phyloP scores from a whole-genome alignment of 108 stramenopile genomes.

The Seminavis robusta region DNA sequence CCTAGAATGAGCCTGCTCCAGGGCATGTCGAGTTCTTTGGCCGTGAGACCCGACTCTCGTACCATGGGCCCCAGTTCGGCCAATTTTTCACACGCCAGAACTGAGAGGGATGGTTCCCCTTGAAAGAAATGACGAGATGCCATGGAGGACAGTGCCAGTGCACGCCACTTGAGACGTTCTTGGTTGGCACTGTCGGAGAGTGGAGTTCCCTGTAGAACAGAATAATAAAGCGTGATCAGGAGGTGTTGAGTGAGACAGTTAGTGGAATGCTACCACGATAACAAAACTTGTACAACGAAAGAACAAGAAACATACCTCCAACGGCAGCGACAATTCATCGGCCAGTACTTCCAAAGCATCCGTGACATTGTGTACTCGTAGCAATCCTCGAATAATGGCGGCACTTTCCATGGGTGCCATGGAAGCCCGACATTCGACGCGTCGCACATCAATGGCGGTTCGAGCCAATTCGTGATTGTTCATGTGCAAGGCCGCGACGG shows the following conservation, averaged over 20 bases:
- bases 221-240: neutral
- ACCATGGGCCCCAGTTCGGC: slow-evolving; percentile 58
- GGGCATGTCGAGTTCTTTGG: slow-evolving; percentile 51
- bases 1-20: slow-evolving; percentile 77
- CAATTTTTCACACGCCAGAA: slow-evolving; percentile 55
- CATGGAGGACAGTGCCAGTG: slow-evolving; percentile 66
- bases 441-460: slow-evolving; percentile 60
- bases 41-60: slow-evolving; percentile 39
- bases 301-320: slow-evolving; percentile 32
- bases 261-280: neutral
- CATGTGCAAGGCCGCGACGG: slow-evolving; percentile 76
- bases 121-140: slow-evolving; percentile 81
- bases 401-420: slow-evolving; percentile 78
- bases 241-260: neutral
- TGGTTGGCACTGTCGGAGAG: slow-evolving; percentile 20
- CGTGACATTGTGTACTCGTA: slow-evolving; percentile 57
- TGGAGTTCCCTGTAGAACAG: slow-evolving; percentile 16
- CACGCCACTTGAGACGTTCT: slow-evolving; percentile 57
- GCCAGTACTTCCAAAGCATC: slow-evolving; percentile 71
- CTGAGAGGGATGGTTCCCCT: slow-evolving; percentile 50
- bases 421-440: slow-evolving; percentile 40
- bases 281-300: neutral
- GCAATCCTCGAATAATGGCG: slow-evolving; percentile 69
- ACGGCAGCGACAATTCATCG: slow-evolving; percentile 70
- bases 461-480: slow-evolving; percentile 58